Evolutionary conservation across 2,329 filamentous ascomycete genomes (phyloP).

Genomic region (Neophaeococcomyces mojaviensis): DNA sequence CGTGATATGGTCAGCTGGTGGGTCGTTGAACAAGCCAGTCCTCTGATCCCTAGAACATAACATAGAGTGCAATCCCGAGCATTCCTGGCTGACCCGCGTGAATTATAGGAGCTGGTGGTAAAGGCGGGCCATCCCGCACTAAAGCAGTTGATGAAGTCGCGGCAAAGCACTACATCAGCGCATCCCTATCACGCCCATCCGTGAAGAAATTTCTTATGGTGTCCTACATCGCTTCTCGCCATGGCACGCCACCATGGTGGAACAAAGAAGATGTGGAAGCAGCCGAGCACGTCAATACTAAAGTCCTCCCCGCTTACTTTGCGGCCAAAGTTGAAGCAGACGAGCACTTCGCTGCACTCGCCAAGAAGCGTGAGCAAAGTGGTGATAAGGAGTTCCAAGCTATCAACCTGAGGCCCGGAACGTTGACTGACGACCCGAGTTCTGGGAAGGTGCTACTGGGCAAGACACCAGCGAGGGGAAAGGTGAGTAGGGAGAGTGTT

Average conservation of each 20-base stretch:
- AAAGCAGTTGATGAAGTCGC: conserved; percentile 48
- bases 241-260: conserved; percentile 44
- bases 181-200: conserved; percentile 36
- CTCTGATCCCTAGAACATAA: not conserved
- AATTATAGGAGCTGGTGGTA: conserved; percentile 45
- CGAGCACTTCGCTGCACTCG: conserved; percentile 45
- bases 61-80: too few species aligned
- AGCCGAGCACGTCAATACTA: conserved; percentile 41
- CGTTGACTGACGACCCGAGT: conserved; percentile 41
- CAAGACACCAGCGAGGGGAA: conserved; percentile 32
- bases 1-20: conserved; percentile 42
- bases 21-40: conserved; percentile 4
- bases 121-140: conserved; percentile 44
- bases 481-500: conserved; percentile 44
- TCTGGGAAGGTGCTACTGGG: conserved; percentile 43
- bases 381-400: conserved; percentile 33
- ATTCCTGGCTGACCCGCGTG: conserved; percentile 6
- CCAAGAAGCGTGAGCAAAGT: conserved; percentile 27
- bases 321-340: conserved; percentile 50
- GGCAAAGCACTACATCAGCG: conserved; percentile 47
- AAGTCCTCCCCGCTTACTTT: conserved; percentile 45
- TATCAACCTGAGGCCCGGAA: conserved; percentile 46
- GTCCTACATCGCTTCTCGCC: conserved; percentile 46
- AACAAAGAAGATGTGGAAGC: conserved; percentile 39
- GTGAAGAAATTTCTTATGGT: conserved; percentile 50